Evolutionary conservation across 2,329 filamentous ascomycete genomes (phyloP).

Genomic region (Madurella mycetomatis): DNA sequence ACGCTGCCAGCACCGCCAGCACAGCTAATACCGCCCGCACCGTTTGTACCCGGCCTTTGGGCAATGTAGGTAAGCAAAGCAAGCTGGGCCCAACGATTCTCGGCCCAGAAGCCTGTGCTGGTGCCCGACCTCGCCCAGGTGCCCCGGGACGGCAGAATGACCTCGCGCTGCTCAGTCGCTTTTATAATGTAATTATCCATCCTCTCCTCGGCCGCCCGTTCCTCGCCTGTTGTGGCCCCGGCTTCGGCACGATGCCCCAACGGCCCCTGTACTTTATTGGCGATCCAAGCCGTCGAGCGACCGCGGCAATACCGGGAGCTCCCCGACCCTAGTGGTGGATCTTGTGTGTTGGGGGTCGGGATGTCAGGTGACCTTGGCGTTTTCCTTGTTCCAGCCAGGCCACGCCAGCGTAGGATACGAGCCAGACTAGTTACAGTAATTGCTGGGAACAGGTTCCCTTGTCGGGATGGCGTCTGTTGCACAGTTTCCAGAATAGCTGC

Average conservation of each 20-base stretch:
- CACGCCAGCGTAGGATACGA: no score
- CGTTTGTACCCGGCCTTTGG: no score
- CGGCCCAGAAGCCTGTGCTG: not conserved
- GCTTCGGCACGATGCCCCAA: not conserved
- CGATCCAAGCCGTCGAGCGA: not conserved
- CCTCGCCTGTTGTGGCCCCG: no score
- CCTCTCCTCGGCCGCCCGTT: no score
- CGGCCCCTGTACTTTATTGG: not conserved
- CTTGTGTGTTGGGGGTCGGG: not conserved
- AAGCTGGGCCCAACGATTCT: not conserved
- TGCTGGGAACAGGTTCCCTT: no score
- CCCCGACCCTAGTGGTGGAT: constrained; percentile 16
- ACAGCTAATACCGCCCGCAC: no score
- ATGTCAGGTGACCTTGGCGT: constrained; percentile 14
- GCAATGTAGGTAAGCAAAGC: not conserved
- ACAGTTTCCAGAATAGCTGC: no score
- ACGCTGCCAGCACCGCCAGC: no score
- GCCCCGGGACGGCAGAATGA: not conserved
- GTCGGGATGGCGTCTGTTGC: no score
- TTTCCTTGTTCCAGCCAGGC: not conserved
- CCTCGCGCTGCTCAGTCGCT: no score
- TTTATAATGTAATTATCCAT: no score
- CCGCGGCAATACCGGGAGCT: constrained; percentile 4
- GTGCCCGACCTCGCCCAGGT: not conserved
- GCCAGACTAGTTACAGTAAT: no score